phyloP scores from a whole-genome alignment of 257 asterid species.

The Ocimum tenuiflorum region DNA sequence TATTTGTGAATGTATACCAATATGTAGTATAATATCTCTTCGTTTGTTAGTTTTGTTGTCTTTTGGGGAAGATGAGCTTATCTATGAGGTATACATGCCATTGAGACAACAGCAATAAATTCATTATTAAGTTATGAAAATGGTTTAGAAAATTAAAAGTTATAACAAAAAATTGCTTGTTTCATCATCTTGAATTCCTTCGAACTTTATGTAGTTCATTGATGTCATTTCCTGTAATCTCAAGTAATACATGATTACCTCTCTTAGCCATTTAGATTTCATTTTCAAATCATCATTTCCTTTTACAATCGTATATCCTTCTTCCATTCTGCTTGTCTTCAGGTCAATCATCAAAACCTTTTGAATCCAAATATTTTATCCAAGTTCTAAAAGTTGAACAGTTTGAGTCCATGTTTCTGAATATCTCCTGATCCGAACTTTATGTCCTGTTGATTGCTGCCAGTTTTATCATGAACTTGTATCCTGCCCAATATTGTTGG shows the following conservation, averaged over 20 bases:
- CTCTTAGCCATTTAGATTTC: too few relatives aligned
- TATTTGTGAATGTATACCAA: slow-evolving; percentile 4
- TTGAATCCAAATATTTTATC: background rate
- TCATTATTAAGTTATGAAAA: slow-evolving; percentile 1
- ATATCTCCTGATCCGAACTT: background rate
- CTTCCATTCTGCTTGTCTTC: background rate
- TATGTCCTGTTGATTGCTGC: background rate
- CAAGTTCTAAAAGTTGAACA: too few relatives aligned
- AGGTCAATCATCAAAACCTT: background rate
- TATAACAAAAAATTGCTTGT: too few relatives aligned
- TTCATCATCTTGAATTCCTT: too few relatives aligned
- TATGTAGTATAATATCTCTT: slow-evolving; percentile 6
- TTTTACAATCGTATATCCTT: too few relatives aligned
- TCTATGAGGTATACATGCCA: background rate
- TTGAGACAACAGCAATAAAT: slow-evolving; percentile 6
- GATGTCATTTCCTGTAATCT: too few relatives aligned
- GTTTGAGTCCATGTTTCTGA: background rate
- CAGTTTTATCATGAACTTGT: background rate
- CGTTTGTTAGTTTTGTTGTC: background rate
- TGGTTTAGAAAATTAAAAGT: background rate
- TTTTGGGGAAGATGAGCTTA: too few relatives aligned
- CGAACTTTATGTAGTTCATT: too few relatives aligned
- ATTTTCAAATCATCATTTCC: background rate
- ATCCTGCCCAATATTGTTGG: background rate
- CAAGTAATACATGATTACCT: too few relatives aligned